Base-by-base conservation (phyloP, 2,329 filamentous ascomycete genomes). In the Cladosporium oxysporum region DNA sequence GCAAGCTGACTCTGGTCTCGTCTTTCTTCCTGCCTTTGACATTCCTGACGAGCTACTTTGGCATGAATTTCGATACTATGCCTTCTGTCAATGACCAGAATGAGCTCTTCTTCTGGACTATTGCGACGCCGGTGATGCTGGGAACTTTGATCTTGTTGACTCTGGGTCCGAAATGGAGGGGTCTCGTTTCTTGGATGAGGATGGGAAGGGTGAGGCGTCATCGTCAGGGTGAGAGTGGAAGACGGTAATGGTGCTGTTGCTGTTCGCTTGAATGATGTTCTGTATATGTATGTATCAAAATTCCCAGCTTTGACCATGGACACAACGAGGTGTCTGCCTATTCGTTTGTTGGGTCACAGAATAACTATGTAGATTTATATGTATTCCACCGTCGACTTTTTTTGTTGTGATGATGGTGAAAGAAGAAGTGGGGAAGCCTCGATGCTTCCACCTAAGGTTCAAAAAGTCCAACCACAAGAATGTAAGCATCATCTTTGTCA, bases 11-110 rank as follows among this genome's bases (percentile, higher is more conserved):
- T 0, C 83, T 91, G 8, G 91, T 94, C 18, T 96, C 93, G 16
- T 95, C 95, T 69, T 89, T 97, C 74, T 97, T 97, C 78, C 80
- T 97, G 18, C 93, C 93, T 0, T 78, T 97, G 69, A 96, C 92
- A 0, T 97, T 97, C 75, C 82, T 97, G 70, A 95, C 92, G 4
- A 92, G 86, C 60, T 79, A 84, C 74, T 78, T 81, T 65, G 81
- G 81, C 8, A 75, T 77, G 81, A 96, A 96, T 67, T 96, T 96
- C 59, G 72, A 73, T 10, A 61, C 31, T 1, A 67, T 68, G 49
- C 68, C 66, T 5, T 66, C 71, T 1, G 70, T 76, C 11, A 70
- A 73, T n/a, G 70, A 75, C 23, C 69, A 76, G 53, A 73, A 71
- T 33, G 74, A 76, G 65, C 62, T 58, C 5, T 96, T 83, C 82